Conservation (phyloP, 1,284 basidiomycete species). For the Earliella scabrosa region DNA sequence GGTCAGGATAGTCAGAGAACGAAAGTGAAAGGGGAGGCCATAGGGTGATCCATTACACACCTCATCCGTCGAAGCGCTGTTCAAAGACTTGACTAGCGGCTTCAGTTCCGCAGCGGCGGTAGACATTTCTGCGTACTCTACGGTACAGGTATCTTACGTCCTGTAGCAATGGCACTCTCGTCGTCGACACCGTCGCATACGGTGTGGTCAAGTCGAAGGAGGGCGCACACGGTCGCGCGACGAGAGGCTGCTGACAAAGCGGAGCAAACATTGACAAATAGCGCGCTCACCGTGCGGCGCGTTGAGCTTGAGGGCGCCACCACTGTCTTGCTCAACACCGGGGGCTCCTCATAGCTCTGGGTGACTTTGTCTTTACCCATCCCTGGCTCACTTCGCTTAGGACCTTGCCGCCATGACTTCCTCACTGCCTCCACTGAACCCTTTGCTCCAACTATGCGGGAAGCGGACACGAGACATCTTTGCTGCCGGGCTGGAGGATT, state of each 20-base stretch:
- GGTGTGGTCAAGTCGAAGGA: constrained; percentile 11
- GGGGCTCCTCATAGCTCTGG: not conserved
- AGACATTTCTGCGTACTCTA: constrained; percentile 28
- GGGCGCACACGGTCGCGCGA: constrained; percentile 4
- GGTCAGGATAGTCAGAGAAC: constrained; percentile 39
- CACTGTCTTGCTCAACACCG: constrained; percentile 5
- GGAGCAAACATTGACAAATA: constrained; percentile 16
- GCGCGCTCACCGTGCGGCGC: constrained; percentile 21
- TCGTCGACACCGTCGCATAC: constrained; percentile 17
- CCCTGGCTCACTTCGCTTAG: not conserved
- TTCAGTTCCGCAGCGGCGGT: constrained; percentile 63
- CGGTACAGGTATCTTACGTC: constrained; percentile 6
- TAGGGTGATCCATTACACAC: constrained; percentile 52
- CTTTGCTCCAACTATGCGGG: constrained; percentile 61
- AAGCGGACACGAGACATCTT: constrained; percentile 76
- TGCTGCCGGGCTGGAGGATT: constrained; percentile 62
- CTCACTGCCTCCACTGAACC: constrained; percentile 69
- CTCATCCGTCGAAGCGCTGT: constrained; percentile 61
- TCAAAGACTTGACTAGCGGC: constrained; percentile 79
- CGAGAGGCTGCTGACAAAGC: constrained; percentile 17
- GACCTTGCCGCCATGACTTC: constrained; percentile 37
- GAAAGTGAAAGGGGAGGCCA: constrained; percentile 43
- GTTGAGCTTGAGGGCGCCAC: constrained; percentile 14
- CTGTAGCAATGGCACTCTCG: constrained; percentile 3
- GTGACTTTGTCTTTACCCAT: too few species aligned